Evolutionary conservation across 2,329 filamentous ascomycete species (phyloP).

Genomic region (Penicillium sumatraense): DNA sequence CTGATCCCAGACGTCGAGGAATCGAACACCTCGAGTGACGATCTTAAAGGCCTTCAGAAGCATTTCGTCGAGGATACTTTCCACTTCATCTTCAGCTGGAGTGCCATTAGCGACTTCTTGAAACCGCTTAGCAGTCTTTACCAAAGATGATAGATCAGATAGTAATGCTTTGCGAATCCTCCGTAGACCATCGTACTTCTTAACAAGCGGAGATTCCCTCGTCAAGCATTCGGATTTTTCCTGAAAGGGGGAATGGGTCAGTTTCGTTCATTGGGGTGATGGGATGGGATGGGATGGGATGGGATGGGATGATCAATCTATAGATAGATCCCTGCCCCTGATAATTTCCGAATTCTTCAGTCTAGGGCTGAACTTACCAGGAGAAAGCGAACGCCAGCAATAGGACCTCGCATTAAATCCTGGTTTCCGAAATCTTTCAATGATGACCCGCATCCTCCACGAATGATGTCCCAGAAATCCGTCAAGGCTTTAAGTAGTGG

Average conservation of each 20-base stretch:
- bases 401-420: conserved; percentile 91
- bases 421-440: conserved; percentile 83
- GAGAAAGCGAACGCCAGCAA: conserved; percentile 88
- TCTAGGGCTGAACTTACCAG: conserved; percentile 69
- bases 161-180: conserved; percentile 84
- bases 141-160: conserved; percentile 84
- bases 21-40: conserved; percentile 85
- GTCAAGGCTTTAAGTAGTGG: conserved; percentile 83
- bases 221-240: conserved; percentile 88
- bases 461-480: conserved; percentile 89
- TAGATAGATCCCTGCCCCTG: no score
- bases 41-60: conserved; percentile 92
- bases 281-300: no score
- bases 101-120: conserved; percentile 70
- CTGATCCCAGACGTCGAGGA: conserved; percentile 81
- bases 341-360: no score
- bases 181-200: conserved; percentile 75
- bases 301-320: not conserved
- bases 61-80: conserved; percentile 80
- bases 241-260: conserved; percentile 51
- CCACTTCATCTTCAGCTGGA: conserved; percentile 45
- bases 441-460: conserved; percentile 76
- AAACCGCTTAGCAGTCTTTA: conserved; percentile 84
- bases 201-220: conserved; percentile 75
- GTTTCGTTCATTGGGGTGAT: not conserved